phyloP scores from a whole-genome alignment of 228 moss, liverwort and hornwort genomes.

The Sphagnum fallax region DNA sequence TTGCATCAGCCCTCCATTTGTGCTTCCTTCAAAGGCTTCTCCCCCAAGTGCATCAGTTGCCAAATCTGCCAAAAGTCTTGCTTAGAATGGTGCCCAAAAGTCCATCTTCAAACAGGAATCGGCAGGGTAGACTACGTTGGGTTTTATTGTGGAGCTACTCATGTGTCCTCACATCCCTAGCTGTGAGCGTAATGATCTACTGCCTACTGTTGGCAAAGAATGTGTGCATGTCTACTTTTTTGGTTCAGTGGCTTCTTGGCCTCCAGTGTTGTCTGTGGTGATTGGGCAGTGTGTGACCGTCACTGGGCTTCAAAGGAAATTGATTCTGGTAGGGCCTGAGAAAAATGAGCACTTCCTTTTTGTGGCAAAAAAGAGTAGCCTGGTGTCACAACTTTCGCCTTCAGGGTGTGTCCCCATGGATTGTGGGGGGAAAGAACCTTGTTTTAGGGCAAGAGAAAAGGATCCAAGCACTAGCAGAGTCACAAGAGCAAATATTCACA shows the following conservation, averaged over 20 bases:
- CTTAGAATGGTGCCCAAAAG: too few relatives aligned
- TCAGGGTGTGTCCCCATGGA: background rate
- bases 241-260: conserved; percentile 65
- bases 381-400: conserved; percentile 24
- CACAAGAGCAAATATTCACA: too few relatives aligned
- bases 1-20: conserved; percentile 58
- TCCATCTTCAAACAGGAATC: conserved; percentile 13
- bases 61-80: too few relatives aligned
- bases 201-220: conserved; percentile 1
- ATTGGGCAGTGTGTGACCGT: conserved; percentile 45
- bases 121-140: conserved; percentile 35
- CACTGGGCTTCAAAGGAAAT: conserved; percentile 52
- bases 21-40: conserved; percentile 30
- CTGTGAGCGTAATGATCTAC: conserved; percentile 2
- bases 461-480: too few relatives aligned
- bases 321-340: conserved; percentile 35
- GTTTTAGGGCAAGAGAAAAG: too few relatives aligned
- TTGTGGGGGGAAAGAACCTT: too few relatives aligned
- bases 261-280: conserved; percentile 54
- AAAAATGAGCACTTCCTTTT: conserved; percentile 25
- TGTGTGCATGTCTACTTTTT: conserved; percentile 45
- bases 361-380: conserved; percentile 47
- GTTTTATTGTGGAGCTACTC: conserved; percentile 56
- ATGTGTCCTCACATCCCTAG: conserved; percentile 28
- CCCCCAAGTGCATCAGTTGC: conserved; percentile 9